Evolutionary conservation across 139 green algal species (phyloP), one percentile per base, ranked within the genome.

Genomic region (Klebsormidium nitens): DNA sequence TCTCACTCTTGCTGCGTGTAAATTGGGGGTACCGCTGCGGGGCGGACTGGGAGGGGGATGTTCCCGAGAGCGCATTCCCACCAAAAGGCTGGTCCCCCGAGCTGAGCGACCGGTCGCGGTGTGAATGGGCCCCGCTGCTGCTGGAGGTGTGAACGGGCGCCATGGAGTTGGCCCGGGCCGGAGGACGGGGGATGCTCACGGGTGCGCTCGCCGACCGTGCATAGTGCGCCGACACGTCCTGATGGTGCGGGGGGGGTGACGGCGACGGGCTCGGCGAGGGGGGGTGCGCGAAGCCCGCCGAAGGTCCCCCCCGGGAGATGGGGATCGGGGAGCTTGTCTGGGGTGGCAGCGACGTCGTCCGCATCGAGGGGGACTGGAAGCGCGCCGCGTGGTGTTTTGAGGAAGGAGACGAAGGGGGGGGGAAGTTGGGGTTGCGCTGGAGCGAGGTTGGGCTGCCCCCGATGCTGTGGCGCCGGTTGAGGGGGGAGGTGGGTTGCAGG

Each of bases 401-500:
- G 1, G 60, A 31, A 14, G 59, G n/a, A 2, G 60, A 55, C n/a
- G 40, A 66, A 34, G n/a, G 19, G 14, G 14, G 50, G 23, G 31
- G 5, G 63, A 38, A 31, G 63, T 37, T 17, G n/a, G 50, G 19
- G 36, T 19, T 17, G 32, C 29, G 35, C 38, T 19, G 50, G 36
- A 38, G 34, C 63, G 63, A 49, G 63, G 50, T n/a, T n/a, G n/a
- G n/a, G n/a, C n/a, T n/a, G n/a, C n/a, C n/a, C n/a, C 8, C 38
- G 63, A 71, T 29, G 63, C 32, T 32, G 40, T 63, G 63, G 44
- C 32, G 36, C 35, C 62, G 32, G 63, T 35, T 23, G 50, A 71
- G 36, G 48, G 35, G 36, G 63, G 63, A 35, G 36, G 29, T 26
- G 44, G 37, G 23, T 55, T 23, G 46, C 23, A 55, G 46, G 46